Percentiles rank a stretch among this genome's conserved stretches.
These are phyloP conservation scores for Cutaneotrichosporon spelunceum DNA, from an alignment of 1,284 basidiomycete species.

Conservation along the genomic window DNA sequence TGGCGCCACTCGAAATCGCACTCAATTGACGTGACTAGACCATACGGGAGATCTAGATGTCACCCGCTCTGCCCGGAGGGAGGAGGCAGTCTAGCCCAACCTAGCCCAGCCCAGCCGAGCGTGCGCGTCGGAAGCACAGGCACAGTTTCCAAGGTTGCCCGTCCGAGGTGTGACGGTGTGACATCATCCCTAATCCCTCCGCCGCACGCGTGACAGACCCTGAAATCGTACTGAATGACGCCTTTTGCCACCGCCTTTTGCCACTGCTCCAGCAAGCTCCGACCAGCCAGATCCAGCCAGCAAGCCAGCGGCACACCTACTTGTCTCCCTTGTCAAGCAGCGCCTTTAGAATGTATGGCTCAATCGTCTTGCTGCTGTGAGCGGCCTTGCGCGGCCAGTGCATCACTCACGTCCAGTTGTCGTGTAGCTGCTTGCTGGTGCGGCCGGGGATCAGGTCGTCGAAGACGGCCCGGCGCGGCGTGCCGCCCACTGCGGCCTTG, in stretches of 20 bases:
- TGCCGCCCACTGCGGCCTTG: neutral
- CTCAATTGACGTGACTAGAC: too few relatives aligned
- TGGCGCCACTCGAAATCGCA: too few relatives aligned
- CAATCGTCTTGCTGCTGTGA: constrained; percentile 1
- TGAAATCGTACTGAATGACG: neutral
- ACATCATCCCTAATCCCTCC: neutral
- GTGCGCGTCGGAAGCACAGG: too few relatives aligned
- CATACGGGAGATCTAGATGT: too few relatives aligned
- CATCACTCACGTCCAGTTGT: constrained; percentile 14
- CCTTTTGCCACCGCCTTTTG: too few relatives aligned
- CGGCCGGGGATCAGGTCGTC: constrained; percentile 13
- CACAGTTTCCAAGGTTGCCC: too few relatives aligned
- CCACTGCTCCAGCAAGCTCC: too few relatives aligned
- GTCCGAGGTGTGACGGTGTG: neutral
- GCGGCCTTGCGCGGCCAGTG: neutral
- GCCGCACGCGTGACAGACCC: neutral
- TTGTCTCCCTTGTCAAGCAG: constrained; percentile 4
- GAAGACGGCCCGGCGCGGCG: constrained; percentile 1
- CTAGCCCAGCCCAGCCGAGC: too few relatives aligned
- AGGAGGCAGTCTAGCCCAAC: too few relatives aligned
- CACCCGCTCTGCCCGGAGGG: too few relatives aligned
- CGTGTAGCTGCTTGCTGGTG: constrained; percentile 7
- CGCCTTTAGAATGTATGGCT: constrained; percentile 8
- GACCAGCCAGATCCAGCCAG: too few relatives aligned
- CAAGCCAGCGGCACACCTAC: neutral